Base-by-base conservation (phyloP, 768 basidiomycete species). In the Lactifluus piperatus region DNA sequence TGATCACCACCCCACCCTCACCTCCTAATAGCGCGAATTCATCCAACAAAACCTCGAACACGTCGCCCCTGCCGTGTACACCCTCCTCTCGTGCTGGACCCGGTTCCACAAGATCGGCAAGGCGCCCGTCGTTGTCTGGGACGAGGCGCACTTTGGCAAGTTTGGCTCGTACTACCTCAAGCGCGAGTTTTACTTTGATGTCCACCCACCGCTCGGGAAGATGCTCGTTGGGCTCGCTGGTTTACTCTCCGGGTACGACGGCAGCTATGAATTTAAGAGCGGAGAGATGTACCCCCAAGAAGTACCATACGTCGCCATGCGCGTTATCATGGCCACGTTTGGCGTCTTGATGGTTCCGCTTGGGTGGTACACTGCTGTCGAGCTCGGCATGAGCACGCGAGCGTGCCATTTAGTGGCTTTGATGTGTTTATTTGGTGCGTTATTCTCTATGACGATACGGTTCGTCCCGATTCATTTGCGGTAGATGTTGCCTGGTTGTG, bases 61-160 rank as follows among this genome's bases (percentile, higher is more conserved):
- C 69, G 70, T 93, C 62, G 79, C 85, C 0, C 87, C 93, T 7
- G 79, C 85, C 54, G 74, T 92, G 39, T 99, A 98, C 76, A 97
- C 94, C 43, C 81, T 95, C 32, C 82, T 97, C 46, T 86, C 93
- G 11, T 94, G 95, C 76, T 92, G 90, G 82, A 97, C 95, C 5
- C 86, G 94, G 29, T 95, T 88, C 72, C 88, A 94, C 77, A 81
- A 86, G 66, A 99, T 99, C 48, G 95, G 97, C 13, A 81, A 84
- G 56, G 80, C 90, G 34, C 81, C 87, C 68, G 69, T 81, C 63
- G 95, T 99, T 72, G 84, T 98, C 59, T 98, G 95, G 97, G 97
- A 99, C 72, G 97, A 99, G 77, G 95, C 97, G 39, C 97, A 99
- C 73, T 99, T 98, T 73, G 97, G 97, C 66, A 98, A 99, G 75